These are phyloP conservation scores for Neoboletus brunneissimus DNA, from an alignment of 768 basidiomycete species.

Conservation along the genomic window DNA sequence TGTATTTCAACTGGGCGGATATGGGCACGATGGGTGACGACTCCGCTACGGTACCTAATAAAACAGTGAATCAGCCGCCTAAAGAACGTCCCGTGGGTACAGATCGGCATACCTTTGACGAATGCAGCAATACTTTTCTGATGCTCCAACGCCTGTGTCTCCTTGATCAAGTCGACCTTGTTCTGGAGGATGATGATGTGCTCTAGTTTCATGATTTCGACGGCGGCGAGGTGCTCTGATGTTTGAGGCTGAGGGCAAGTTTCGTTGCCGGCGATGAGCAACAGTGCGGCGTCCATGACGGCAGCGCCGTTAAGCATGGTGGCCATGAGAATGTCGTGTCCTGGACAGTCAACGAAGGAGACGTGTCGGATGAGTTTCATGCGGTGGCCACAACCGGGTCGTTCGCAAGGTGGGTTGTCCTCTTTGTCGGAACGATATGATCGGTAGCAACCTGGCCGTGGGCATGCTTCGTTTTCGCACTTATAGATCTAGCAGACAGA, in stretches of 20 bases:
- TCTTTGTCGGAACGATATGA: slow-evolving; percentile 95
- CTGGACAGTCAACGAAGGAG: slow-evolving; percentile 97
- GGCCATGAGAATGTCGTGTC: slow-evolving; percentile 99
- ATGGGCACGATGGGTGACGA: slow-evolving; percentile 98
- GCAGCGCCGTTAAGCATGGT: slow-evolving; percentile 99
- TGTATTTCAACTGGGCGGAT: slow-evolving; percentile 97
- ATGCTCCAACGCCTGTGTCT: slow-evolving; percentile 90
- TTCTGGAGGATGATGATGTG: slow-evolving; percentile 98
- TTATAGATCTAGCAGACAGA: slow-evolving; percentile 79
- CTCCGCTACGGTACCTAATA: slow-evolving; percentile 92
- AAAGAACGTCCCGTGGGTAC: neutral
- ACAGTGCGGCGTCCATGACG: slow-evolving; percentile 97
- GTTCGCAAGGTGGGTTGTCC: slow-evolving; percentile 88
- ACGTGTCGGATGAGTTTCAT: slow-evolving; percentile 96
- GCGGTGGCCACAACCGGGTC: slow-evolving; percentile 83
- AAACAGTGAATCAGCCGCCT: neutral
- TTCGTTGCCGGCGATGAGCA: slow-evolving; percentile 97
- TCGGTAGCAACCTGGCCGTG: slow-evolving; percentile 89
- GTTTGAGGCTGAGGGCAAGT: slow-evolving; percentile 99
- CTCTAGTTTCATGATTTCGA: slow-evolving; percentile 99
- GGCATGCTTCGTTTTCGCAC: slow-evolving; percentile 92
- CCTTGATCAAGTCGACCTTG: slow-evolving; percentile 98
- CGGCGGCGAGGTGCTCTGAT: slow-evolving; percentile 95
- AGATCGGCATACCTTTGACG: slow-evolving; percentile 69
- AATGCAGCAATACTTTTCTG: slow-evolving; percentile 94